phyloP scores from a whole-genome alignment of 164 flowering plant species.

The Piper longum region DNA sequence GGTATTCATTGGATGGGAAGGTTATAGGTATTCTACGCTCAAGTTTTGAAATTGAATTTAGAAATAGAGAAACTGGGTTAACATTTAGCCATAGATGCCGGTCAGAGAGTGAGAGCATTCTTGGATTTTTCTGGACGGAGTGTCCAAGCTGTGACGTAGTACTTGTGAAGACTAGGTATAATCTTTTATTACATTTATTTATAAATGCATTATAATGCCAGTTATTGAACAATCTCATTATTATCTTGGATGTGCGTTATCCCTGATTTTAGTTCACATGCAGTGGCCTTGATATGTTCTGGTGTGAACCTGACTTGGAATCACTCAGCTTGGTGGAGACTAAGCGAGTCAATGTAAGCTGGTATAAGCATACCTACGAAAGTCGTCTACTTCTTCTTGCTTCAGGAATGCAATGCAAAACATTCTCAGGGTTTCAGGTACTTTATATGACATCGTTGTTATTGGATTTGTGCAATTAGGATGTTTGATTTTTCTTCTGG shows the following conservation, averaged over 20 bases:
- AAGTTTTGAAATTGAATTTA: slow-evolving; percentile 55
- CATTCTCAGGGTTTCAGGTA: slow-evolving; percentile 85
- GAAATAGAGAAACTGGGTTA: slow-evolving; percentile 51
- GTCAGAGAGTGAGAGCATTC: slow-evolving; percentile 61
- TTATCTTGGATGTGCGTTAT: slow-evolving; percentile 2
- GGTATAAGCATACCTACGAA: slow-evolving; percentile 95
- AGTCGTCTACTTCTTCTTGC: slow-evolving; percentile 94
- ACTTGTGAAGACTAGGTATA: slow-evolving; percentile 68
- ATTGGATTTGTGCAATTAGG: neutral
- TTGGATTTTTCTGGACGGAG: slow-evolving; percentile 96
- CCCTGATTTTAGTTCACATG: slow-evolving; percentile 2
- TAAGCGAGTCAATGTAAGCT: slow-evolving; percentile 59
- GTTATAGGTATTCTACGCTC: slow-evolving; percentile 74
- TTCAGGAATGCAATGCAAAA: slow-evolving; percentile 93
- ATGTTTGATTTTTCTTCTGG: neutral
- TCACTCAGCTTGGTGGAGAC: slow-evolving; percentile 61
- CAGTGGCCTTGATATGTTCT: slow-evolving; percentile 82
- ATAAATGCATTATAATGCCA: too few species aligned
- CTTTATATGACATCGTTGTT: neutral
- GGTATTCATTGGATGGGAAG: slow-evolving; percentile 71
- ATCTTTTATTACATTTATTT: too few species aligned
- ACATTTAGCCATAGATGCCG: slow-evolving; percentile 44
- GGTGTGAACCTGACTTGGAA: slow-evolving; percentile 42
- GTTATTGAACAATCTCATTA: neutral
- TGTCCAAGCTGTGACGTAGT: slow-evolving; percentile 70